These are phyloP conservation scores for Citropsis articulata DNA, from an alignment of 345 rosid species.

Conservation along the genomic window DNA sequence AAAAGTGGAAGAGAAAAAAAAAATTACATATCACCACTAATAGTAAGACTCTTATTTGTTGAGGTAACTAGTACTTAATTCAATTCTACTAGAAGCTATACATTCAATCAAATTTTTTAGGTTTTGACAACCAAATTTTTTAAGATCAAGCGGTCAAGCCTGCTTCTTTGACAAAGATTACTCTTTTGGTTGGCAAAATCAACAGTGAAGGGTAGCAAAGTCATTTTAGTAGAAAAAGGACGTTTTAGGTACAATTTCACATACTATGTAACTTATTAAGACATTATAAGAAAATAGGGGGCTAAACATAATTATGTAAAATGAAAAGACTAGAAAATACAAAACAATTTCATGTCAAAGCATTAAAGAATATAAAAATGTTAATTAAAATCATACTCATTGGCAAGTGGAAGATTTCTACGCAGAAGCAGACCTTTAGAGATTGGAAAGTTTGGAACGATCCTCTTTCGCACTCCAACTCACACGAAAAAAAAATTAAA, in stretches of 20 bases:
- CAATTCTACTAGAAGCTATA: no score
- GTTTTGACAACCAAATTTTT: no score
- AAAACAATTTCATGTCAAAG: slow-evolving; percentile 38
- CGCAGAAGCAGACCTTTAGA: slow-evolving; percentile 34
- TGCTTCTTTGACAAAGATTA: no score
- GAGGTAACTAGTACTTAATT: no score
- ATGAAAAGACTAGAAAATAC: not conserved
- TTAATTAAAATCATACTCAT: slow-evolving; percentile 32
- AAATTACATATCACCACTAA: no score
- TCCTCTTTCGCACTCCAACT: slow-evolving; percentile 12
- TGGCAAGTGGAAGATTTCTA: slow-evolving; percentile 46
- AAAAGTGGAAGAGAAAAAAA: no score
- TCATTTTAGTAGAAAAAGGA: not conserved
- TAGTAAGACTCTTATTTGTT: no score
- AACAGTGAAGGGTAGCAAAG: not conserved
- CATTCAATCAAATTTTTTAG: no score
- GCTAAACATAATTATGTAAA: not conserved
- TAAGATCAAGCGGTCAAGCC: no score
- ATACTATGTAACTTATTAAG: not conserved
- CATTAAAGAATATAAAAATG: slow-evolving; percentile 16
- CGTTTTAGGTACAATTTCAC: not conserved
- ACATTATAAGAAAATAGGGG: not conserved
- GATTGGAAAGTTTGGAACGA: slow-evolving; percentile 45
- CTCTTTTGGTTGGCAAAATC: no score
- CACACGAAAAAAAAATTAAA: not conserved